Conservation (phyloP, 495 filamentous ascomycete genomes). For the Tuber indicum region DNA sequence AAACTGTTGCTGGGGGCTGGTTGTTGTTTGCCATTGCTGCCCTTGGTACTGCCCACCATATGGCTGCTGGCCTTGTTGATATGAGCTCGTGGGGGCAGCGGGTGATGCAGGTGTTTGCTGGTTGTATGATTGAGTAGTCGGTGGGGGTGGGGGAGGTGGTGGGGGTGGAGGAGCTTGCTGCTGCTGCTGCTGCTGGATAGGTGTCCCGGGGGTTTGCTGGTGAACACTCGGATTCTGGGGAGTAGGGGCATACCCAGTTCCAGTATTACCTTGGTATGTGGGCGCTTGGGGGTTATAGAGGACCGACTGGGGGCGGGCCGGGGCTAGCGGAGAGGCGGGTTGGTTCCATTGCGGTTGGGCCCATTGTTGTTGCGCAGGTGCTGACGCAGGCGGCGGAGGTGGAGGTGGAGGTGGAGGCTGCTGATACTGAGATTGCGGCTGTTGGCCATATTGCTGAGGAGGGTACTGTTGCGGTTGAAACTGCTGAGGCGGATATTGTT, state of each 20-base stretch:
- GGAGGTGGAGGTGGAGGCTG: conserved; percentile 10
- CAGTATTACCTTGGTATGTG: conserved; percentile 14
- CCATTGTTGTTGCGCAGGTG: conserved; percentile 14
- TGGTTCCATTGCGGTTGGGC: conserved; percentile 21
- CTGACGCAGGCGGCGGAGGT: conserved; percentile 3
- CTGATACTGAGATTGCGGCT: conserved; percentile 23
- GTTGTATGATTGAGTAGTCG: conserved; percentile 15
- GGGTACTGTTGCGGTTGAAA: conserved; percentile 21
- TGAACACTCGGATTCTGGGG: conserved; percentile 12
- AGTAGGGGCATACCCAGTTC: conserved; percentile 15
- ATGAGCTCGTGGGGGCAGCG: neutral
- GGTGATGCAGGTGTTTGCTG: conserved; percentile 18
- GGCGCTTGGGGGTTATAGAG: conserved; percentile 24
- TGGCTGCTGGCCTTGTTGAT: conserved; percentile 11
- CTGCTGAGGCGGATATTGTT: conserved; percentile 14
- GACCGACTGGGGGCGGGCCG: conserved; percentile 13
- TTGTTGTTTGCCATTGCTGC: conserved; percentile 19
- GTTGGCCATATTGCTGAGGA: conserved; percentile 21
- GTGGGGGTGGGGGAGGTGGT: conserved; percentile 30
- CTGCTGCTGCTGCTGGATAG: conserved; percentile 15
- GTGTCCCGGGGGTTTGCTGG: conserved; percentile 13
- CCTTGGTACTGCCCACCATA: conserved; percentile 27
- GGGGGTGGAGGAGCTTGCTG: conserved; percentile 22
- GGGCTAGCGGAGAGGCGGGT: conserved; percentile 5
- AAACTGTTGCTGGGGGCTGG: conserved; percentile 21